Base-by-base conservation (phyloP, 257 asterid species). In the Buddleja alternifolia region DNA sequence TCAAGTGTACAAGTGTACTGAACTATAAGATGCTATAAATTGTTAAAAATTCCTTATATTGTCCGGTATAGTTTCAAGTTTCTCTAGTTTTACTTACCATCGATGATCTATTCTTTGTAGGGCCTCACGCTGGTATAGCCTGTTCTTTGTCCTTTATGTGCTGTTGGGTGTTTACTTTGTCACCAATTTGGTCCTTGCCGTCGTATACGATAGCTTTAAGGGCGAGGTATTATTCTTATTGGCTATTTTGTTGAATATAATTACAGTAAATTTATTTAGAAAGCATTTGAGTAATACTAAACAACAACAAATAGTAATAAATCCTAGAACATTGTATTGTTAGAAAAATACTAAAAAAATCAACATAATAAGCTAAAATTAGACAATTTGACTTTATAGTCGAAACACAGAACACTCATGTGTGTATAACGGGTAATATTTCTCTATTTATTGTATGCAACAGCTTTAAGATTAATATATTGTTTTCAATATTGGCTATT, bases 151-250 rank as follows among this genome's bases (percentile, higher is more conserved):
- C 78, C 83, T 94, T 68, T 91, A 85, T 57, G 97, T 91, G 84
- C 83, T 94, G 34, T 73, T 91, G 83, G 99, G 97, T 17, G 97
- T 94, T 73, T 94, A 94, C 88, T 94, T 94, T 42, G 97, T 94
- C 79, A 94, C 99, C 85, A 94, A 94, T 77, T 85, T 94, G 94
- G 78, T 94, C 67, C 97, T 94, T 79, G 99, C 99, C 69, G 99
- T 94, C 69, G 99, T 94, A 6, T 94, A 94, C 52, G 97, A 94
- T 76, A 94, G 99, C 89, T 94, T 94, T 71, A 94, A 91, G 89
- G 77, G 81, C 50, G 91, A 91, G 99, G 99, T 94, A 86, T 39
- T 52, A 61, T 71, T 71, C 72, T 66, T 20, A 36, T 48, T 69
- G 58, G 39, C 48, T 37, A 37, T 37, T 47, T 23, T 47, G 40